Conservation (phyloP, 2,329 filamentous ascomycete species). For the Fusarium sp. region DNA sequence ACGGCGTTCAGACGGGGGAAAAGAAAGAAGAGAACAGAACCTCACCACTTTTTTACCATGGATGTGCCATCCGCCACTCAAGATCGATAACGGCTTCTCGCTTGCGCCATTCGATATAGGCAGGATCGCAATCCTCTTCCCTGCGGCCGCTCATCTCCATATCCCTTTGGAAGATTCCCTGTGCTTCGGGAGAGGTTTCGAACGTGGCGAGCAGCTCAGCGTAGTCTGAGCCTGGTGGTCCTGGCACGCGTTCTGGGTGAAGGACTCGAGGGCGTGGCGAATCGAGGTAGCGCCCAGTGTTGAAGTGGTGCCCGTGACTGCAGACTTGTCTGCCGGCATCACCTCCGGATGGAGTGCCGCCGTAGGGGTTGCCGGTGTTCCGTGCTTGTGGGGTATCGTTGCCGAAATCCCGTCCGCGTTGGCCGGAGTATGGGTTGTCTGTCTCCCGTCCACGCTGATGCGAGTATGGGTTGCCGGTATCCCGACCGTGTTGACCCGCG, state of each 20-base stretch:
- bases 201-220: no score
- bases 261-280: neutral
- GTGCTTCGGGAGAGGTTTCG: neutral
- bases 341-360: neutral
- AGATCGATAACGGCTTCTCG: neutral
- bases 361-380: neutral
- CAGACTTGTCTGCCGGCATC: neutral
- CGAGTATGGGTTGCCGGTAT: neutral
- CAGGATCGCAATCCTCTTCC: neutral
- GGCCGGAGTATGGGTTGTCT: neutral
- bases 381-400: neutral
- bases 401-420: neutral
- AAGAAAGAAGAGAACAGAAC: no score
- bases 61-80: no score
- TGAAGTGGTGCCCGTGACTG: no score
- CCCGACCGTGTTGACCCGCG: neutral
- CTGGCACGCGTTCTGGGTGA: no score
- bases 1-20: neutral
- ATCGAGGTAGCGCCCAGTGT: neutral
- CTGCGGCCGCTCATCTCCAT: neutral
- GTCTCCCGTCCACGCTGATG: neutral
- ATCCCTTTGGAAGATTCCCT: neutral
- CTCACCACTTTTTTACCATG: no score
- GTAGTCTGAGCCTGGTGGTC: no score
- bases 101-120: neutral